Evolutionary conservation across 352 stramenopile genomes (phyloP), one percentile per base, ranked within the genome.

Genomic region (Globisporangium okanoganense): DNA sequence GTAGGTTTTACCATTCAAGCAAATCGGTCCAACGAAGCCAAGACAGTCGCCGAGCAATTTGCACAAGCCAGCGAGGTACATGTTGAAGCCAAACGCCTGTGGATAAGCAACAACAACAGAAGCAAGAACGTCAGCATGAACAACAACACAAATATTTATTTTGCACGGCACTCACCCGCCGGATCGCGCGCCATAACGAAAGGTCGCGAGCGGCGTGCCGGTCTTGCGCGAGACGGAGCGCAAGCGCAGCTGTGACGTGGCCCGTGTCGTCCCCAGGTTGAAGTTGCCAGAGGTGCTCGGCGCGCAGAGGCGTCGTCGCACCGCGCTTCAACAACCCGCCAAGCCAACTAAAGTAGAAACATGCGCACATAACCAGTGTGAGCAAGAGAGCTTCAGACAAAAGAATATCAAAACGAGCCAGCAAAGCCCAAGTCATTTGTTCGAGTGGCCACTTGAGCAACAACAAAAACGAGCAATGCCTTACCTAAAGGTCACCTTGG

Each of bases 31-130:
- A 2, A 98, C 82, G 64, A 99, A 98, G 24, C 96, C 73, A 47
- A 87, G 81, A 2, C 73, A 78, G 69, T 99, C 96, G 59, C 98
- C 96, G 22, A 85, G 58, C 9, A 98, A 58, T 75, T 99, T 99
- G 40, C 97, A 87, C n/a, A 86, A 33, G 0, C 82, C 91, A 0
- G 91, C 93, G 7, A 87, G 22, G 29, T 95, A 82, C 78, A 97
- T 98, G 60, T 97, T 91, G 40, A 73, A 70, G 14, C 95, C 88
- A 69, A 97, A 98, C 7, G 87, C 76, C 53, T 79, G 53, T 20
- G 22, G 44, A 65, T 0, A 90, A 6, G 8, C 20, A 20, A 20
- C 31, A 58, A 13, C 13, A 47, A 53, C 25, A 24, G 24, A 18
- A 48, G 51, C 33, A 54, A 24, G 27, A 56, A 35, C 38, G 24